A percentile compares a stretch with the other conserved stretches of the same genome.
phyloP scores from a whole-genome alignment of 805 yeast species.

The Saccharomycopsis guyanensis region DNA sequence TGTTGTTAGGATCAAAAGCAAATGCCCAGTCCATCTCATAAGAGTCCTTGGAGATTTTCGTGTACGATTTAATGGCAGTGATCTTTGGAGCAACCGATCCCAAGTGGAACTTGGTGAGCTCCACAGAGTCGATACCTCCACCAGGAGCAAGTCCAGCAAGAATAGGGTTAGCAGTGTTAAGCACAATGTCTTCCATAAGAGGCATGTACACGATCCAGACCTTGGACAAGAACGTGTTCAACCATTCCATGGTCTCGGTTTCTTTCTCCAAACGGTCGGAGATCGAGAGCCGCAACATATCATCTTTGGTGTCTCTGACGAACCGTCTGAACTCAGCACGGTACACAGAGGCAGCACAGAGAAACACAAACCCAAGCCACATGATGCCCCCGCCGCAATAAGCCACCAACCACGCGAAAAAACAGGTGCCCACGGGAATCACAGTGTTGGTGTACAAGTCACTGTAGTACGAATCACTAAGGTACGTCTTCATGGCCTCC shows the following conservation, averaged over 20 bases:
- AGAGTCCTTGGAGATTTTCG: constrained; percentile 56
- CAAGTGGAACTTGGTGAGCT: constrained; percentile 69
- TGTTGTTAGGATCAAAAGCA: constrained; percentile 73
- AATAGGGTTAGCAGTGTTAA: constrained; percentile 58
- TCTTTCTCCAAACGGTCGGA: constrained; percentile 54
- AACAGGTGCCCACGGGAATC: constrained; percentile 58
- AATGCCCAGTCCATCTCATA: constrained; percentile 84
- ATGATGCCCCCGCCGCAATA: constrained; percentile 57
- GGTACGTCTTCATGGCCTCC: constrained; percentile 45
- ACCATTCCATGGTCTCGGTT: constrained; percentile 74
- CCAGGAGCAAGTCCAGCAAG: constrained; percentile 74
- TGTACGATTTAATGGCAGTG: constrained; percentile 63
- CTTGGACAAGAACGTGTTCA: constrained; percentile 67
- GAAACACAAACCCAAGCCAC: constrained; percentile 50
- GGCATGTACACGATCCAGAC: constrained; percentile 91
- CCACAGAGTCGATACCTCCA: constrained; percentile 66
- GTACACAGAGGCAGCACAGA: constrained; percentile 59
- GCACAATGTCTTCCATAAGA: constrained; percentile 67
- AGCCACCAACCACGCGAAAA: constrained; percentile 64
- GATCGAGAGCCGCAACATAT: constrained; percentile 59
- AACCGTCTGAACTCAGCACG: constrained; percentile 69
- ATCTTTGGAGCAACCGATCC: constrained; percentile 78
- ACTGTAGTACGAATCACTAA: constrained; percentile 59
- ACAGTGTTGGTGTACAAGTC: constrained; percentile 70
- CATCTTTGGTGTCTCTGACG: constrained; percentile 67